Base-by-base conservation (phyloP, 768 basidiomycete species). In the Tremella fuciformis region DNA sequence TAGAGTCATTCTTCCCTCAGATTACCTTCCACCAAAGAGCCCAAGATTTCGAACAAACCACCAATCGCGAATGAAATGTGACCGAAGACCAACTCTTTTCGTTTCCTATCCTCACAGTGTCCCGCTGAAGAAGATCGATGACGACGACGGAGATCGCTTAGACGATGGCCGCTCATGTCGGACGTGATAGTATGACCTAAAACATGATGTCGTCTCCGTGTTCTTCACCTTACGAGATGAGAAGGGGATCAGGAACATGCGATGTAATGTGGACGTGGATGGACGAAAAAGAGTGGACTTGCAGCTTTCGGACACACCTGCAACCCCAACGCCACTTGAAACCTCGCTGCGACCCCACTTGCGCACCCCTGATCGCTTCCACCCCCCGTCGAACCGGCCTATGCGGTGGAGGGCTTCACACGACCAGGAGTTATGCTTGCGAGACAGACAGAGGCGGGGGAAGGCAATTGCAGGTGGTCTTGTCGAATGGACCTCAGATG, bases 361-460 rank as follows among this genome's bases (percentile, higher is more conserved):
- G 22, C 42, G 42, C 42, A 15, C 42, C 42, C 29, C 22, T 46
- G n/a, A 46, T 22, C 42, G 42, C 42, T 46, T 46, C 42, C 42
- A 46, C 22, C 42, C 42, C 42, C 22, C 22, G 29, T 34, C 29
- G 29, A 34, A 46, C 42, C 42, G 42, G 42, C 42, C 42, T 46
- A 18, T 22, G 42, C 42, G 42, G 42, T 22, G 42, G 42, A 22
- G 42, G 42, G 22, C n/a, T 46, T 46, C 42, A n/a, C n/a, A n/a
- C n/a, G 42, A 22, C 22, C 42, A 22, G 16, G 42, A 18, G n/a
- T 46, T 46, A 15, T 46, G 29, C 22, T 46, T 15, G 42, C 42
- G 42, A 46, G 42, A 46, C 42, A 46, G 42, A 46, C 42, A 46
- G 42, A 46, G 42, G 42, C 42, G 42, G 42, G 42, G 42, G 42